Evolutionary conservation across 352 stramenopile genomes (phyloP), one percentile per base, ranked within the genome.

Genomic region (Lagenidium giganteum): DNA sequence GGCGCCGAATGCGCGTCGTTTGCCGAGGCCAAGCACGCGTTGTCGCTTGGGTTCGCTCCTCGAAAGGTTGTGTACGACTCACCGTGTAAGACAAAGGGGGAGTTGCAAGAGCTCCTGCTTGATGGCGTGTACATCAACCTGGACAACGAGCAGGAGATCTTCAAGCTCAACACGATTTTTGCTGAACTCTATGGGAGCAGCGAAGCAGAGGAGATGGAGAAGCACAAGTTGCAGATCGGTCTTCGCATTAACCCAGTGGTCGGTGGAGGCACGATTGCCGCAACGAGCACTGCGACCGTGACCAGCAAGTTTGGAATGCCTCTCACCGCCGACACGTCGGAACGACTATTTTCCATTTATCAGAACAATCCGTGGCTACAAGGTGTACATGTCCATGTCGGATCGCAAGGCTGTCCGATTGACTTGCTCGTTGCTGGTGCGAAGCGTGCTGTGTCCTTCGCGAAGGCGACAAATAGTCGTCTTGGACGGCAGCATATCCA

Each of bases 211-310:
- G n/a, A n/a, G n/a, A n/a, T n/a, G n/a, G 42, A 63, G 5, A 61
- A 24, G 8, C 67, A 85, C 41, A 43, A 58, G 8, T 49, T 41
- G 25, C 77, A 87, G 44, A 81, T 97, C 26, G 90, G 91, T 24
- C 41, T 97, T 40, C 78, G 91, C 2, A 87, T 97, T 37, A 97
- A 97, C 56, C 90, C 91, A 0, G 65, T 97, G 7, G 82, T 97
- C 13, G 88, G 89, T 11, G 69, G 67, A 2, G 91, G 91, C n/a
- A 67, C 75, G 3, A 96, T 97, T 33, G 79, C 81, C 20, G 67
- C 71, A 5, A 78, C 84, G 5, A 95, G 80, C 48, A 95, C 93
- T 12, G 86, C 87, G 12, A 96, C 83, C 2, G 63, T 74, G 12
- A 89, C 68, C 2, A 96, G 82, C 61, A 97, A 97, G 60, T 97